Conservation (phyloP, 2,329 filamentous ascomycete species). For the Penicillium nordicum region DNA sequence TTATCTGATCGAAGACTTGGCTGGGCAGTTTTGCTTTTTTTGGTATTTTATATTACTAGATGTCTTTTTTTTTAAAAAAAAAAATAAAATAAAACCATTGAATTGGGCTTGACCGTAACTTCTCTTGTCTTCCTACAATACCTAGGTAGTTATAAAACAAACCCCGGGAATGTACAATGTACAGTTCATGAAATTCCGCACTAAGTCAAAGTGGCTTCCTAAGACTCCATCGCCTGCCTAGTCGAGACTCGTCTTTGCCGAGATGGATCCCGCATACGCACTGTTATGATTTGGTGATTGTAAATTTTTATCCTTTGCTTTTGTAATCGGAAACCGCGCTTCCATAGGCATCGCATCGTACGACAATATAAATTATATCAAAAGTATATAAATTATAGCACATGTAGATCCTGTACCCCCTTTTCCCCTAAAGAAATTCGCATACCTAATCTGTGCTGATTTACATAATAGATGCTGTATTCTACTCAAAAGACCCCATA, state of each 20-base stretch:
- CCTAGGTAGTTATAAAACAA: too few relatives aligned
- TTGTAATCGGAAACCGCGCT: neutral
- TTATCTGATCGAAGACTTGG: conserved; percentile 16
- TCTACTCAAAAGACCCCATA: neutral
- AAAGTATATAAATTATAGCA: neutral
- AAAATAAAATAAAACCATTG: too few relatives aligned
- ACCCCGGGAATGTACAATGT: neutral
- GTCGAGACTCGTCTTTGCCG: neutral
- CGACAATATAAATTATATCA: neutral
- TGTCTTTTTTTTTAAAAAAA: neutral
- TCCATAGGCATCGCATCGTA: neutral
- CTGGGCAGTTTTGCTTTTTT: neutral
- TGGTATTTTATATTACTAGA: neutral
- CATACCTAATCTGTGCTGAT: neutral
- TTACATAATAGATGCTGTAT: neutral
- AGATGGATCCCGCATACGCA: conserved; percentile 3
- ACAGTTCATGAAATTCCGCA: neutral
- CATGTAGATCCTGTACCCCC: neutral
- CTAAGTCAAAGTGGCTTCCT: neutral
- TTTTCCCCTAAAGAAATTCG: neutral
- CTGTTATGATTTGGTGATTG: neutral
- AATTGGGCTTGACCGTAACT: neutral
- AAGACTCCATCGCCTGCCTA: conserved; percentile 4
- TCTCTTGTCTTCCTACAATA: neutral
- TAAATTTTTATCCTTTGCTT: neutral